Base-by-base conservation (phyloP, 495 filamentous ascomycete species). In the Podospora pseudopauciseta region DNA sequence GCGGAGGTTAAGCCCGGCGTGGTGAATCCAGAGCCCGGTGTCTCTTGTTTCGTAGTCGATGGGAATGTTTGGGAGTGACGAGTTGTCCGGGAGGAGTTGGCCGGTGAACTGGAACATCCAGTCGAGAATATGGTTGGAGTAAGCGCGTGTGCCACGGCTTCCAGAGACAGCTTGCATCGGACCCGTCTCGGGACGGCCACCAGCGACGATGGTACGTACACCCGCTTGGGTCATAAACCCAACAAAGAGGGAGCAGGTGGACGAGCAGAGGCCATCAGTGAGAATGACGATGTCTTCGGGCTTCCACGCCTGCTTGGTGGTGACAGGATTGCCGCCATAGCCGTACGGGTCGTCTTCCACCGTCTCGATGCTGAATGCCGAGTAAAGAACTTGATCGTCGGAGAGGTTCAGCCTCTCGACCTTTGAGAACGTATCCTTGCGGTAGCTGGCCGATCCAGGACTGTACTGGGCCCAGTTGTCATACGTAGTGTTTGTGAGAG, bases 131-230 rank as follows among this genome's bases (percentile, higher is more conserved):
- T 19, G 4, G 27, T 56, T 28, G 7, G 34, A 63, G 55, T 73
- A 71, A 4, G 60, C 63, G 13, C 67, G 49, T 5, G 67, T 74
- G 19, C 86, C 87, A 71, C 88, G 87, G 2, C 84, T 81, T 32
- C 87, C 87, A 16, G 85, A 84, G 30, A 87, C 80, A 26, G 79
- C 84, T 77, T 89, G 87, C 79, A 89, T 89, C 6, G 80, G 78
- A 4, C 79, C 78, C 4, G 77, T 70, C 56, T 75, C 76, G 5
- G 86, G 84, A 16, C 83, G 82, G 20, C 88, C 88, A n/a, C 87
- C 87, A 34, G 87, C 79, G 18, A 84, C 79, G 27, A 89, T 79
- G n/a, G 83, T 83, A 60, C 84, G 85, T 0, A 88, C 85, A 54
- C 81, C 81, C n/a, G 69, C 79, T 72, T 86, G 81, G 68, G 82